phyloP scores from a whole-genome alignment of 176 grass and related monocot genomes.

The Juncus inflexus region DNA sequence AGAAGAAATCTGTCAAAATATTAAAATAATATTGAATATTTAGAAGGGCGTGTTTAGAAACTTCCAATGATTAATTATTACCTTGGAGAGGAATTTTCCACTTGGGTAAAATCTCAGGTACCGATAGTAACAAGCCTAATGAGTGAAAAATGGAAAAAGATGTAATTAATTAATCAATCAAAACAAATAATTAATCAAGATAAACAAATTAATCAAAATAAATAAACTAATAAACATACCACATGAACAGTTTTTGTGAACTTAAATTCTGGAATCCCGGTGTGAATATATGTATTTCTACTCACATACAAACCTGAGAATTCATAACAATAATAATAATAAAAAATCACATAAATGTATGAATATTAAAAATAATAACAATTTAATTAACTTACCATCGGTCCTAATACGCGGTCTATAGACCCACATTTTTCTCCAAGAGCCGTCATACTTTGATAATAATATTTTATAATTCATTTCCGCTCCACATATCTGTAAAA shows the following conservation, averaged over 20 bases:
- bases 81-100: constrained; percentile 95
- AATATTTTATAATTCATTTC: constrained; percentile 70
- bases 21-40: not conserved
- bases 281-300: constrained; percentile 95
- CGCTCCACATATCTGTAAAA: constrained; percentile 53
- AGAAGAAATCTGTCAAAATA: constrained; percentile 63
- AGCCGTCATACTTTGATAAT: constrained; percentile 58
- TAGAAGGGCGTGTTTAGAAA: not conserved
- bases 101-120: constrained; percentile 87
- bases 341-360: not conserved
- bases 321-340: constrained; percentile 22
- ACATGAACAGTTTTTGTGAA: constrained; percentile 95
- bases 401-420: constrained; percentile 67
- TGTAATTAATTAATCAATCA: constrained; percentile 17
- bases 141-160: not conserved
- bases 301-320: constrained; percentile 92
- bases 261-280: constrained; percentile 87
- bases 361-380: not conserved
- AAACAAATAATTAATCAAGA: constrained; percentile 14
- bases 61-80: constrained; percentile 20
- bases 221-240: constrained; percentile 47
- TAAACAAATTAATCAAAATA: constrained; percentile 5
- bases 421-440: constrained; percentile 99
- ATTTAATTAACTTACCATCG: constrained; percentile 57
- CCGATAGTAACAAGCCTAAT: constrained; percentile 87